A percentile compares a stretch with the other conserved stretches of the same genome.
Evolutionary conservation across 2,329 filamentous ascomycete species (phyloP).

Genomic region (Cladosporium sp.): DNA sequence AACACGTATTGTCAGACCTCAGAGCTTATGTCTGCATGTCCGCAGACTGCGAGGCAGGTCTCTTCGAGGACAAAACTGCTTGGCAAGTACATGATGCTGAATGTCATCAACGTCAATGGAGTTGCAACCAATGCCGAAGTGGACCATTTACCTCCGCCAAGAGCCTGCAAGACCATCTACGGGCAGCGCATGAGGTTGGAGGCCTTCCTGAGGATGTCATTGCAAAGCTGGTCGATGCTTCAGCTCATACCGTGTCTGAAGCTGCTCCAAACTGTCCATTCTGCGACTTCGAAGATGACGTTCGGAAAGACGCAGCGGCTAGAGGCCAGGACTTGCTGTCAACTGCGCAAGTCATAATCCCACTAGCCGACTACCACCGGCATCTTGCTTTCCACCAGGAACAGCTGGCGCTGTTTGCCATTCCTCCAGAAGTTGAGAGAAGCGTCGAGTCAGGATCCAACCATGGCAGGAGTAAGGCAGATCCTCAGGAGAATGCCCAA

Average conservation of each 20-base stretch:
- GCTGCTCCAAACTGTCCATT: neutral
- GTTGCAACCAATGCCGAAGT: slow-evolving; percentile 25
- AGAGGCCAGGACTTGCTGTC: neutral
- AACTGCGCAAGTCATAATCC: neutral
- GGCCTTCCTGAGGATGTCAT: neutral
- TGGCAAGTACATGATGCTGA: slow-evolving; percentile 30
- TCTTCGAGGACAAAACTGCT: slow-evolving; percentile 24
- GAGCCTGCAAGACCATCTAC: neutral
- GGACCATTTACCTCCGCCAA: neutral
- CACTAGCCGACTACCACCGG: slow-evolving; percentile 15
- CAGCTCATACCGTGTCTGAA: neutral
- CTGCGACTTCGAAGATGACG: neutral
- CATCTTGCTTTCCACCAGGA: slow-evolving; percentile 22
- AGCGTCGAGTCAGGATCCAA: neutral
- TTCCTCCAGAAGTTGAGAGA: slow-evolving; percentile 2
- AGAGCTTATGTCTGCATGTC: slow-evolving; percentile 28
- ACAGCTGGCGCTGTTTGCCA: slow-evolving; percentile 17
- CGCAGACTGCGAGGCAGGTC: slow-evolving; percentile 25
- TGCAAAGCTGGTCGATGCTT: neutral
- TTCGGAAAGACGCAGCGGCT: neutral
- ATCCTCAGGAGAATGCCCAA: neutral
- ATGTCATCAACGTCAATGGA: slow-evolving; percentile 24
- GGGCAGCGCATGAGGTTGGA: neutral
- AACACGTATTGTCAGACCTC: slow-evolving; percentile 24
- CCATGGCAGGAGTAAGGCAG: neutral